These are phyloP conservation scores for Primulina eburnea DNA, from an alignment of 257 asterid species.

Conservation along the genomic window DNA sequence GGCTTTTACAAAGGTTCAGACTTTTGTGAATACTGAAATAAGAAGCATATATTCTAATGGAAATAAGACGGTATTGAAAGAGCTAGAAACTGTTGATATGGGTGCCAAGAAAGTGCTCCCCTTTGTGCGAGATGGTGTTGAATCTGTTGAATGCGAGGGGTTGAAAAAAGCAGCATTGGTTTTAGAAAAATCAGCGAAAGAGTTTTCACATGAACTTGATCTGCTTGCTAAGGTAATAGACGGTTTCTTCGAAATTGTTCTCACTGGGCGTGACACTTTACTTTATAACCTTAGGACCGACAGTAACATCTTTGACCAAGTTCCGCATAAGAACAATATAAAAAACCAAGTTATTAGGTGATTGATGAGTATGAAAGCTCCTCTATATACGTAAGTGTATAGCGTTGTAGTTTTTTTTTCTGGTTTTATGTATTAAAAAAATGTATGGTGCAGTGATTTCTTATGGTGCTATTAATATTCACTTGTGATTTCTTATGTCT, in stretches of 20 bases:
- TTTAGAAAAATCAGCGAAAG: conserved; percentile 41
- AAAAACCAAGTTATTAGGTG: conserved; percentile 36
- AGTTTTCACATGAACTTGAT: conserved; percentile 60
- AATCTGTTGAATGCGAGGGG: conserved; percentile 32
- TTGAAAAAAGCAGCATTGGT: conserved; percentile 35
- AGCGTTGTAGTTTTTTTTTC: conserved; percentile 22
- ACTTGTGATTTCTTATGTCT: conserved; percentile 25
- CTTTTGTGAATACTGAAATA: conserved; percentile 53
- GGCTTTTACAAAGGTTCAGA: conserved; percentile 51
- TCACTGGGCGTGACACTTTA: conserved; percentile 69
- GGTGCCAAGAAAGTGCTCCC: conserved; percentile 60
- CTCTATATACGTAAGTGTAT: conserved; percentile 28
- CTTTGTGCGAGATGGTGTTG: conserved; percentile 49
- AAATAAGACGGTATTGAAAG: conserved; percentile 51
- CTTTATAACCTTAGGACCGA: conserved; percentile 72
- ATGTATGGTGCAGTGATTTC: conserved; percentile 23
- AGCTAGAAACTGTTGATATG: conserved; percentile 61
- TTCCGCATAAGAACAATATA: conserved; percentile 28
- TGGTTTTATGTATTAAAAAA: conserved; percentile 22
- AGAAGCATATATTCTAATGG: conserved; percentile 40
- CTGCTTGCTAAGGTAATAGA: conserved; percentile 67
- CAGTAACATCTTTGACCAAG: conserved; percentile 28
- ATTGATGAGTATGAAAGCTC: conserved; percentile 23
- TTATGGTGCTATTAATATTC: neutral
- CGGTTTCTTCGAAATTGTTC: conserved; percentile 64